Percentiles rank a stretch among this genome's conserved stretches.
Conservation (phyloP, 345 rosid genomes). For the Tarenaya hassleriana region DNA sequence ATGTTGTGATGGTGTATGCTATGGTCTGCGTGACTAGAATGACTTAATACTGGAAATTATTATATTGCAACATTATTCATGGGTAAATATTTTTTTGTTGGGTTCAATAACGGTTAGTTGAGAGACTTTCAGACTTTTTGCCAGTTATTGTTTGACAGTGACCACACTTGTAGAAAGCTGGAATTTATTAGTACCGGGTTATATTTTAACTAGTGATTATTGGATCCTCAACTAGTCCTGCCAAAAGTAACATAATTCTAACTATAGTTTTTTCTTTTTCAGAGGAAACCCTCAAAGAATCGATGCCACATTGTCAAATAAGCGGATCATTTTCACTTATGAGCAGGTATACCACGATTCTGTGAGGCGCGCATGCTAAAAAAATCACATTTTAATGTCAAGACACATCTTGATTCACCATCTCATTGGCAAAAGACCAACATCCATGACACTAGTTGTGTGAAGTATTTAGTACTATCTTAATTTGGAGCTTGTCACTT, state of each 20-base stretch:
- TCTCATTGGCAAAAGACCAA: too few relatives aligned
- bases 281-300: conserved; percentile 97
- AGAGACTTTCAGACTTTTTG: conserved; percentile 7
- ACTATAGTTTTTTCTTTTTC: conserved; percentile 26
- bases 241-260: conserved; percentile 7
- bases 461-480: background rate
- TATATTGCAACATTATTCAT: conserved; percentile 11
- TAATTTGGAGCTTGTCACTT: conserved; percentile 16
- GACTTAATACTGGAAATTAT: background rate
- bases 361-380: conserved; percentile 16
- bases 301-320: conserved; percentile 62
- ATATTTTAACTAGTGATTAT: conserved; percentile 10
- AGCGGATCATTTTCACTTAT: conserved; percentile 75
- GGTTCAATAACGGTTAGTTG: conserved; percentile 4
- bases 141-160: conserved; percentile 1
- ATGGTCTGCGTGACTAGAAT: background rate
- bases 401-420: too few relatives aligned
- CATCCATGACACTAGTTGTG: background rate
- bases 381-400: background rate
- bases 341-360: conserved; percentile 62
- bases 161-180: conserved; percentile 11
- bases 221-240: conserved; percentile 5
- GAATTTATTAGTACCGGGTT: conserved; percentile 7
- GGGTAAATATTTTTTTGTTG: background rate
- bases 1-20: too few relatives aligned